Base-by-base conservation (phyloP, 1,284 basidiomycete species). In the Ganoderma lucidum region DNA sequence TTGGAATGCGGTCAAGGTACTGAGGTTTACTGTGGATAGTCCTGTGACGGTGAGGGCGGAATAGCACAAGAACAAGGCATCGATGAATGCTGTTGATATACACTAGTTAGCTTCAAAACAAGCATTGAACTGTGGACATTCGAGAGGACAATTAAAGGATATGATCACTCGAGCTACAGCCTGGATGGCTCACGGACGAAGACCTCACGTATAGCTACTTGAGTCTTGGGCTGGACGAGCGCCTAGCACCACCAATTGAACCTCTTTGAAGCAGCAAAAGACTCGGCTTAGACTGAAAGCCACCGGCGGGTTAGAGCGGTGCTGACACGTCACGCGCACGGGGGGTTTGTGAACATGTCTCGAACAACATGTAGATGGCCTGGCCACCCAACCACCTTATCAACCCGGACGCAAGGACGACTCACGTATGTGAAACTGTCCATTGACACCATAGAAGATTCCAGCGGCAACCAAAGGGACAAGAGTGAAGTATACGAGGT, bases 1-100 rank as follows among this genome's bases (percentile, higher is more conserved):
- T 75, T 91, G 90, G 74, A 85, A 87, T 9, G 78, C 80, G 1
- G 88, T 90, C 42, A 85, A 67, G 3, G 85, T 87, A 74, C 88
- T 88, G 42, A 89, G 74, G 71, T 85, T 83, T 69, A 85, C 80
- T 2, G 87, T 88, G 19, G 83, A 81, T 41, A 91, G 80, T 41
- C 87, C 87, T 10, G 86, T 87, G 4, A 86, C 86, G 0, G 90
- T 91, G 84, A 91, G 88, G 0, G 90, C 87, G 3, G 87, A 88
- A 72, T 90, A 88, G 74, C 88, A 90, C 8, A 90, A 78, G 78
- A 91, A 93, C 67, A 92, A 76, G 1, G 84, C 81, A 74, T 92
- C 90, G 64, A 91, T 75, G 75, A 85, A 90, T 19, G 78, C 78
- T 70, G 64, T n/a, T 19, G 42, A 28, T 3, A 42, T n/a, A 37